These are phyloP conservation scores for Schwanniomyces occidentalis DNA, from an alignment of 805 yeast species.

Conservation along the genomic window DNA sequence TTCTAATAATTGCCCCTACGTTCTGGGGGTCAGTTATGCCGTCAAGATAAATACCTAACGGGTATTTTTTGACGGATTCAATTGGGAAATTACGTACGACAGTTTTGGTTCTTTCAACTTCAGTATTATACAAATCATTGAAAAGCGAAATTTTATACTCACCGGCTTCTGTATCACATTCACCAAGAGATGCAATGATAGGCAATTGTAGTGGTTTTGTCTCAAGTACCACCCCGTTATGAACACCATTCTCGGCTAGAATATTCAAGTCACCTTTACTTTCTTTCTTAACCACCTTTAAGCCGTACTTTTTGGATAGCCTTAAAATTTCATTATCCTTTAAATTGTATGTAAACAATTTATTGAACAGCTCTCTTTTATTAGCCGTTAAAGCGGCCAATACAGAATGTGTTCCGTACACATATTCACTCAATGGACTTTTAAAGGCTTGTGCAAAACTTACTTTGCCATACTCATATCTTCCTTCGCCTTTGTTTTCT, in stretches of 20 bases:
- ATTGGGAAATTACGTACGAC: constrained; percentile 17
- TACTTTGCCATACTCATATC: constrained; percentile 1
- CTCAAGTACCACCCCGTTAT: constrained; percentile 77
- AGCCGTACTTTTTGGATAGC: constrained; percentile 46
- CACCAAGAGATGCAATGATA: constrained; percentile 29
- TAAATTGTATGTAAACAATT: constrained; percentile 48
- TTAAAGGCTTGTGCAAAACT: constrained; percentile 8
- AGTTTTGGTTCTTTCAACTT: constrained; percentile 7
- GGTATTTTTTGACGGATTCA: constrained; percentile 30
- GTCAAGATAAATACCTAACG: constrained; percentile 75
- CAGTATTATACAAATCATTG: constrained; percentile 17
- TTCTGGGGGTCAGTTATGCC: constrained; percentile 86
- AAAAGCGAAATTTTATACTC: constrained; percentile 18
- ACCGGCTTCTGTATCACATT: constrained; percentile 15
- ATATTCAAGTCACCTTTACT: constrained; percentile 57
- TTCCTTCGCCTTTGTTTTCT: constrained; percentile 7
- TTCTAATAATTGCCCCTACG: constrained; percentile 77
- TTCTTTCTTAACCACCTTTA: constrained; percentile 35
- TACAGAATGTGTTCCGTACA: constrained; percentile 78
- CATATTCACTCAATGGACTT: constrained; percentile 61
- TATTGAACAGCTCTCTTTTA: constrained; percentile 53
- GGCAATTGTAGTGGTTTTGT: constrained; percentile 52
- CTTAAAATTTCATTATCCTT: constrained; percentile 42
- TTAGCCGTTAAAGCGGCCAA: constrained; percentile 62
- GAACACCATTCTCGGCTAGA: constrained; percentile 67